phyloP scores from a whole-genome alignment of 75 land plant species.

The Pinus taeda region DNA sequence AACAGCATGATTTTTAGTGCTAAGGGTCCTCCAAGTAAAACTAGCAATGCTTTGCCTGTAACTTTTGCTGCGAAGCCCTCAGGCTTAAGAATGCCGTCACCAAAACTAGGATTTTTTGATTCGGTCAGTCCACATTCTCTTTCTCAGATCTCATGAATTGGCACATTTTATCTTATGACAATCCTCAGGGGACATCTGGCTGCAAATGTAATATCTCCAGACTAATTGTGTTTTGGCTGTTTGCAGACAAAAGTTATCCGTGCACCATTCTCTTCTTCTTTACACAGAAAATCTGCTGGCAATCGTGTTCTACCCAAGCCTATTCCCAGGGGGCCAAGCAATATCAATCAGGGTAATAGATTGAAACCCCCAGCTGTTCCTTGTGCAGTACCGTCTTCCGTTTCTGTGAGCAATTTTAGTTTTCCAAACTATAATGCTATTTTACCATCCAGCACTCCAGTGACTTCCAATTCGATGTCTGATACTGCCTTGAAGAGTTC shows the following conservation, averaged over 20 bases:
- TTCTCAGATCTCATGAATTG: not conserved
- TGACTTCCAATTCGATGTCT: not conserved
- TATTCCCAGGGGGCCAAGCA: not conserved
- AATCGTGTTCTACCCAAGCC: not conserved
- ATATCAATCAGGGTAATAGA: conserved; percentile 3
- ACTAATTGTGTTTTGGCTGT: not conserved
- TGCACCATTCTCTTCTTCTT: not conserved
- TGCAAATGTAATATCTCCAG: conserved; percentile 4
- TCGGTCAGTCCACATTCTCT: conserved; percentile 43
- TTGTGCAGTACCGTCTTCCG: not conserved
- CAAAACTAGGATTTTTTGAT: conserved; percentile 93
- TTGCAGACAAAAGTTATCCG: conserved; percentile 6
- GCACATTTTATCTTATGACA: not conserved
- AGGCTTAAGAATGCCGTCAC: conserved; percentile 55
- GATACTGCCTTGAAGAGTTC: not conserved
- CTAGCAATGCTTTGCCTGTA: not conserved
- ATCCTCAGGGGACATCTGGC: not conserved
- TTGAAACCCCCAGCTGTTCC: conserved; percentile 4
- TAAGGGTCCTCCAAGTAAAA: conserved; percentile 6
- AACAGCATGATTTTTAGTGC: conserved; percentile 34
- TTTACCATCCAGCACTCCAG: not conserved
- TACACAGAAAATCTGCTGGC: not conserved
- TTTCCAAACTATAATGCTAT: not conserved
- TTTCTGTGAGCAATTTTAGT: not conserved
- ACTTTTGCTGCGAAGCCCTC: conserved; percentile 44